phyloP scores from a whole-genome alignment of 2,329 filamentous ascomycete genomes.

The Xylaria sp. region DNA sequence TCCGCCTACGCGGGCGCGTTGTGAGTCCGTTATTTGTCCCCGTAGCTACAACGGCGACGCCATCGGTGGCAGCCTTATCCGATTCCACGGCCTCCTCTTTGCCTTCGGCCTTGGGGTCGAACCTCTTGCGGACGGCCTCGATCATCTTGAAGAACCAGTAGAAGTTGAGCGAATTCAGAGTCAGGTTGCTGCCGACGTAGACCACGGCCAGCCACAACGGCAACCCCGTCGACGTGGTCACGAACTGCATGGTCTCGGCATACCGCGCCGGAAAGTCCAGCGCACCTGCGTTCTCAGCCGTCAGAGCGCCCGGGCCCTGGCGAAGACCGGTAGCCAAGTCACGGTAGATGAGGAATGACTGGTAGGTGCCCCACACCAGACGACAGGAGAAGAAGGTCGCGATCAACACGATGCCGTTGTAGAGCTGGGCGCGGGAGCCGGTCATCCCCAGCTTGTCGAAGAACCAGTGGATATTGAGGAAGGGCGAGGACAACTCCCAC shows the following conservation, averaged over 20 bases:
- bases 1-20: constrained; percentile 43
- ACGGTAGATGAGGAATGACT: constrained; percentile 73
- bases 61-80: constrained; percentile 41
- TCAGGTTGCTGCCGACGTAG: constrained; percentile 76
- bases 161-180: constrained; percentile 80
- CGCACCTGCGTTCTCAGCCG: constrained; percentile 48
- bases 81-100: constrained; percentile 49
- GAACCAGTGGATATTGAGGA: constrained; percentile 92
- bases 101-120: constrained; percentile 61
- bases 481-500: constrained; percentile 86
- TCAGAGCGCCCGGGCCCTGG: constrained; percentile 51
- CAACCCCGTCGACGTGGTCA: constrained; percentile 60
- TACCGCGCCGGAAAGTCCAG: constrained; percentile 51
- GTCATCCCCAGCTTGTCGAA: constrained; percentile 87
- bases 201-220: constrained; percentile 75
- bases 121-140: constrained; percentile 78
- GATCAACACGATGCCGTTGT: constrained; percentile 80
- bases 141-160: constrained; percentile 93
- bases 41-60: constrained; percentile 47
- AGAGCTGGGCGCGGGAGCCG: constrained; percentile 76
- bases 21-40: constrained; percentile 42
- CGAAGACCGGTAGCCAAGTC: constrained; percentile 73
- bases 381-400: constrained; percentile 80
- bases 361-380: constrained; percentile 80
- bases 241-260: constrained; percentile 62